Evolutionary conservation across 257 asterid species (phyloP).

Genomic region (Verbena officinalis): DNA sequence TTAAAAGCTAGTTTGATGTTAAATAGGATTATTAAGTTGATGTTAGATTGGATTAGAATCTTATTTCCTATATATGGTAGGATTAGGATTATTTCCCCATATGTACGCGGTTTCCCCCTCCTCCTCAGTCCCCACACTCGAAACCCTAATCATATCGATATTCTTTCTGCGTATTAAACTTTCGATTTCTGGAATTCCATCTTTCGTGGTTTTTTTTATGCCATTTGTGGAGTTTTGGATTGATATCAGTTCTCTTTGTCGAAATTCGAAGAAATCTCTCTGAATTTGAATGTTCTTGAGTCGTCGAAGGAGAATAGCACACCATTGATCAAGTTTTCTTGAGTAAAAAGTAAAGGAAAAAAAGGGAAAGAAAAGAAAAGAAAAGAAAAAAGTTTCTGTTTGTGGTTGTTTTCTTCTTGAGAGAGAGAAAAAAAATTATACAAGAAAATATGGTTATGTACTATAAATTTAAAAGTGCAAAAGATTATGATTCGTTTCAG

Average conservation of each 20-base stretch:
- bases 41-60: too few species aligned
- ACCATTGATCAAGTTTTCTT: slow-evolving; percentile 40
- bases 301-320: slow-evolving; percentile 28
- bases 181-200: neutral
- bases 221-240: slow-evolving; percentile 26
- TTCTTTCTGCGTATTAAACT: too few species aligned
- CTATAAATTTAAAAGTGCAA: slow-evolving; percentile 97
- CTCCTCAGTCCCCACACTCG: slow-evolving; percentile 6
- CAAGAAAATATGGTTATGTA: slow-evolving; percentile 77
- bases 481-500: slow-evolving; percentile 78
- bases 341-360: slow-evolving; percentile 35
- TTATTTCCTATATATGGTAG: too few species aligned
- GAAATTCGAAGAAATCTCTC: slow-evolving; percentile 27
- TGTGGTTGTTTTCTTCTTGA: slow-evolving; percentile 50
- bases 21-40: too few species aligned
- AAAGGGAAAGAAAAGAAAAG: slow-evolving; percentile 24
- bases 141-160: slow-evolving; percentile 30
- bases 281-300: slow-evolving; percentile 25
- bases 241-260: slow-evolving; percentile 14
- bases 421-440: slow-evolving; percentile 40
- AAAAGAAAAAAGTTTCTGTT: slow-evolving; percentile 33
- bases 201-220: slow-evolving; percentile 1
- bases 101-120: slow-evolving; percentile 19
- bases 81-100: too few species aligned
- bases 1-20: too few species aligned